Percentiles rank a stretch among this genome's conserved stretches.
Conservation (phyloP, 305 asterid species). For the Coffea humblotiana region DNA sequence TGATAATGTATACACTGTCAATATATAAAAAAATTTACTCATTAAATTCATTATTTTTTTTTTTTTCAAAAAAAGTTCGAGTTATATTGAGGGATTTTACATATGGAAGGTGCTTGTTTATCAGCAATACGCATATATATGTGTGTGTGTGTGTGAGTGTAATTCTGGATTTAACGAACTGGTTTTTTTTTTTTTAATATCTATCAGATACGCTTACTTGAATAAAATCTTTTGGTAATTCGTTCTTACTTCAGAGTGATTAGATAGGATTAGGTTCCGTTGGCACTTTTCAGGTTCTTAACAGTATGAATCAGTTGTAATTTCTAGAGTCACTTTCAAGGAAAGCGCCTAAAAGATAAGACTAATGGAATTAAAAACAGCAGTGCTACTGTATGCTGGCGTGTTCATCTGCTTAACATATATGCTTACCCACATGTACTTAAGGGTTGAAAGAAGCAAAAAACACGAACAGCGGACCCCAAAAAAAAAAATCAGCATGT, state of each 20-base stretch:
- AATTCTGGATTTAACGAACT: neutral
- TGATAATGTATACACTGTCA: too few relatives aligned
- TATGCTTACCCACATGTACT: slow-evolving; percentile 7
- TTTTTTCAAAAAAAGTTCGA: too few relatives aligned
- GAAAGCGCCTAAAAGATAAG: slow-evolving; percentile 13
- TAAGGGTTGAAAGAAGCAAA: neutral
- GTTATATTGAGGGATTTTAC: neutral
- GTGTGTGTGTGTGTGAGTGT: too few relatives aligned
- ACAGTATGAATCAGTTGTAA: neutral
- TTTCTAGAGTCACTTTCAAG: slow-evolving; percentile 11
- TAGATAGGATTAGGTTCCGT: neutral
- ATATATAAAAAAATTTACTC: too few relatives aligned
- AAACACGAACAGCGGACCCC: neutral
- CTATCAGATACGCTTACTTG: neutral
- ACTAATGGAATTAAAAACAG: neutral
- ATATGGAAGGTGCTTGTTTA: neutral
- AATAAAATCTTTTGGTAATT: neutral
- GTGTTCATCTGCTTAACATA: slow-evolving; percentile 12
- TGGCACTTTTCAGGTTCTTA: neutral
- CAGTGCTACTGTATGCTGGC: slow-evolving; percentile 2
- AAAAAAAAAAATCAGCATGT: neutral
- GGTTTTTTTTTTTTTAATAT: neutral
- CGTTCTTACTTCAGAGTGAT: neutral
- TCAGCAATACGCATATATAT: neutral
- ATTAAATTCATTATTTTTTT: too few relatives aligned